Evolutionary conservation across 1,284 basidiomycete genomes (phyloP).

Genomic region (Meira miltonrushii): DNA sequence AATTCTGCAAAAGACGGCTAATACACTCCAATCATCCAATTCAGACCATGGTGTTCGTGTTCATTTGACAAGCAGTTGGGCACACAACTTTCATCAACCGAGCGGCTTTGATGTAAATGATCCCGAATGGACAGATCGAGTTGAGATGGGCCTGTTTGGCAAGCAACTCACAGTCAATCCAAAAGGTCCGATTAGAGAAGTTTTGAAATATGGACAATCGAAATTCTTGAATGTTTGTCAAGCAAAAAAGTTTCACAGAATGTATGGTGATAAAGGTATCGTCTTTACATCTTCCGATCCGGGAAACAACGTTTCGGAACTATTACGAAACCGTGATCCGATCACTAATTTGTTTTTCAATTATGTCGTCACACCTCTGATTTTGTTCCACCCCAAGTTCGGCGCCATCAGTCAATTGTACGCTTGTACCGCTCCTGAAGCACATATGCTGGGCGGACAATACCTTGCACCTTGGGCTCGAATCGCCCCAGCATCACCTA

Average conservation of each 20-base stretch:
- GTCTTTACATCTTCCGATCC: conserved; percentile 27
- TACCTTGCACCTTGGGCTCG: conserved; percentile 8
- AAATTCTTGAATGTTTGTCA: conserved; percentile 18
- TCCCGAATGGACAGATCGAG: neutral
- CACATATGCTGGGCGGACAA: neutral
- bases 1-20: neutral
- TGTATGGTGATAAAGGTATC: conserved; percentile 18
- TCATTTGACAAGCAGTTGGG: neutral
- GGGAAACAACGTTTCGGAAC: conserved; percentile 19
- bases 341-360: neutral
- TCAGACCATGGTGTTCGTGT: conserved; percentile 18
- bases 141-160: neutral
- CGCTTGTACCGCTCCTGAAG: neutral
- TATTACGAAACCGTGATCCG: conserved; percentile 10
- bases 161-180: neutral
- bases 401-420: conserved; percentile 7
- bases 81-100: neutral
- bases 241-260: conserved; percentile 13
- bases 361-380: neutral
- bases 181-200: too few species aligned
- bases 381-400: neutral
- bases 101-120: neutral
- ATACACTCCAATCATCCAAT: neutral
- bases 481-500: neutral
- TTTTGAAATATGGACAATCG: conserved; percentile 20